phyloP scores from a whole-genome alignment of 2,329 filamentous ascomycete species.

The Lasiodiplodia hormozganensis region DNA sequence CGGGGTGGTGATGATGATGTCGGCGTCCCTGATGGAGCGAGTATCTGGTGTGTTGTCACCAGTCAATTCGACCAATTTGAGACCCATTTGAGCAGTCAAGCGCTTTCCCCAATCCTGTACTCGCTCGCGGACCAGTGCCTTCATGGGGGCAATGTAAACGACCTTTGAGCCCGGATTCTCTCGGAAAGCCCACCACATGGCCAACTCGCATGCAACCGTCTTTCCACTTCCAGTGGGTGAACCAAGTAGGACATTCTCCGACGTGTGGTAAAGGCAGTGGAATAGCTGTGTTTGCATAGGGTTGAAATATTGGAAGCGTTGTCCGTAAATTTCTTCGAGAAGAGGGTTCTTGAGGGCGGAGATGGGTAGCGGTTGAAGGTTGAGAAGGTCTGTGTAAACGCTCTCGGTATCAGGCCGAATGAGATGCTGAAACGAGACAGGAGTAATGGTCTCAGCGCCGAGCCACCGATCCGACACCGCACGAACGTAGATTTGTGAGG shows the following conservation, averaged over 20 bases:
- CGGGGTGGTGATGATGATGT: conserved; percentile 98
- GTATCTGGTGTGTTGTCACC: conserved; percentile 98
- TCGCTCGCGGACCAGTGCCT: conserved; percentile 93
- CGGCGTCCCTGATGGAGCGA: conserved; percentile 90
- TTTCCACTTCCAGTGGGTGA: conserved; percentile 98
- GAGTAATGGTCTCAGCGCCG: conserved; percentile 92
- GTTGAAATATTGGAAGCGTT: conserved; percentile 96
- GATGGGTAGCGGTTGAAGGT: conserved; percentile 88
- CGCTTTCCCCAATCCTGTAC: conserved; percentile 93
- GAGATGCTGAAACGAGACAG: conserved; percentile 96
- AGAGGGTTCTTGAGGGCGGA: conserved; percentile 85
- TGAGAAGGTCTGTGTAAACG: conserved; percentile 91
- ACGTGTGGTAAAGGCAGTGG: conserved; percentile 91
- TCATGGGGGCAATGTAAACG: conserved; percentile 99
- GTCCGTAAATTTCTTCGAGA: conserved; percentile 85
- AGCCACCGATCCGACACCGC: conserved; percentile 96
- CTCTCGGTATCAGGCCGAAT: conserved; percentile 98
- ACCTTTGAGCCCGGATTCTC: conserved; percentile 95
- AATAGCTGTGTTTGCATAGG: conserved; percentile 99
- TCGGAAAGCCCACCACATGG: conserved; percentile 99
- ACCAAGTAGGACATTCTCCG: conserved; percentile 89
- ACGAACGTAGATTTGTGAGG: conserved; percentile 94
- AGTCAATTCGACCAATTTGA: conserved; percentile 94
- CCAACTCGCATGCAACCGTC: conserved; percentile 92
- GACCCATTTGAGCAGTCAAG: conserved; percentile 79